Conservation (phyloP, 192 early-diverging fungal genomes). For the Entomortierella chlamydospora region DNA sequence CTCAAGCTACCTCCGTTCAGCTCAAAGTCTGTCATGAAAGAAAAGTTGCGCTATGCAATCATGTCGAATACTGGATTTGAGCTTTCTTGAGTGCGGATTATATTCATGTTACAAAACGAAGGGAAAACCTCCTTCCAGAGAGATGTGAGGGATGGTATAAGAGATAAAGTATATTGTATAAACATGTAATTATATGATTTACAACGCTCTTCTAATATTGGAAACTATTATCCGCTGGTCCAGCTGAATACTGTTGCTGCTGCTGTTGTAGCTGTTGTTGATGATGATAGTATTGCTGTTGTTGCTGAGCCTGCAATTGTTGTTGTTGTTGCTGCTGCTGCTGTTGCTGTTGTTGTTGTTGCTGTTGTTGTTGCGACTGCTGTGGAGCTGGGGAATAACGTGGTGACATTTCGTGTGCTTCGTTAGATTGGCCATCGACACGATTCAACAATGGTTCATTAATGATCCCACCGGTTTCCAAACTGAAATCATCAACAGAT, state of each 20-base stretch:
- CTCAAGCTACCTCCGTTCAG: conserved; percentile 54
- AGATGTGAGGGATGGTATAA: too few species aligned
- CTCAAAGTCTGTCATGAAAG: conserved; percentile 59
- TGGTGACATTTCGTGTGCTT: not conserved
- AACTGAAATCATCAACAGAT: not conserved
- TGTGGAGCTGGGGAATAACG: conserved; percentile 11
- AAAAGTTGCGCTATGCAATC: conserved; percentile 79
- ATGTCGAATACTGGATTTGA: conserved; percentile 80
- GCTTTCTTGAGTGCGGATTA: conserved; percentile 39
- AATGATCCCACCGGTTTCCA: not conserved
- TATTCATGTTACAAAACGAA: not conserved
- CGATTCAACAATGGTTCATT: conserved; percentile 2
- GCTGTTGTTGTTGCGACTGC: conserved; percentile 19
- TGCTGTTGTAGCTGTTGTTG: conserved; percentile 8
- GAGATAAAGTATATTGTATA: not conserved
- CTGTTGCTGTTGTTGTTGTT: conserved; percentile 10
- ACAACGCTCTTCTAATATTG: conserved; percentile 21
- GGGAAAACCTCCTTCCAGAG: too few species aligned
- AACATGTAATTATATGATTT: not conserved
- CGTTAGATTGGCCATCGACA: not conserved
- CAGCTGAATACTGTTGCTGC: conserved; percentile 18
- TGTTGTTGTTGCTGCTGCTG: conserved; percentile 8
- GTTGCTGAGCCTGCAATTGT: conserved; percentile 23
- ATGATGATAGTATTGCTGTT: conserved; percentile 22
- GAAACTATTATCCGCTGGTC: conserved; percentile 17